Evolutionary conservation across 441 rosid species (phyloP).

Genomic region (Dalechampia spathulata): DNA sequence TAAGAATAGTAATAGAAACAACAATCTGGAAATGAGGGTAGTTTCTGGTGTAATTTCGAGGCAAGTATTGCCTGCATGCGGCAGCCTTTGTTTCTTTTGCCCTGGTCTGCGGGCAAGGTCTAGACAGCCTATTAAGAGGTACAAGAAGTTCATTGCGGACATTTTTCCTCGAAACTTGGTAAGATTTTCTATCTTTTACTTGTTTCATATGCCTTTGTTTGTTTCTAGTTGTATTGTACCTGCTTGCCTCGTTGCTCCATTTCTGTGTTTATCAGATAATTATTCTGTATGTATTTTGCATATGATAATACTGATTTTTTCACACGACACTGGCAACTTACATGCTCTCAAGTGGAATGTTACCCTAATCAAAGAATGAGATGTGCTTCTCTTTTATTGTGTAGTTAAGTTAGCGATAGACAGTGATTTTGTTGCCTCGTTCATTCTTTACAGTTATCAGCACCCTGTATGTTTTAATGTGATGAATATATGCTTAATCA

Average conservation of each 20-base stretch:
- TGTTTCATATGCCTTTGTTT: no score
- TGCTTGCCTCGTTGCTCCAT: no score
- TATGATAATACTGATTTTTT: no score
- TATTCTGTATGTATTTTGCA: no score
- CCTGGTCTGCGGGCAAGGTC: slow-evolving; percentile 89
- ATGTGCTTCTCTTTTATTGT: background rate
- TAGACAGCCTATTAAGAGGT: slow-evolving; percentile 97
- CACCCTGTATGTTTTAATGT: background rate
- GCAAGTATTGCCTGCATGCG: slow-evolving; percentile 88
- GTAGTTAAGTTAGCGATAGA: background rate
- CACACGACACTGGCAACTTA: no score
- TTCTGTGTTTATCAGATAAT: no score
- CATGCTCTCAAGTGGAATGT: background rate
- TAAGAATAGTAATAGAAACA: background rate
- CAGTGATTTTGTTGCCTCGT: background rate
- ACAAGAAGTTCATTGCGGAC: slow-evolving; percentile 88
- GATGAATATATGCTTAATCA: background rate
- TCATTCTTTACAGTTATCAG: background rate
- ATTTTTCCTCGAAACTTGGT: slow-evolving; percentile 89
- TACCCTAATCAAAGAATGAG: background rate
- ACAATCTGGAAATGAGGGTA: slow-evolving; percentile 39
- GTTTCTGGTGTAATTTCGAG: slow-evolving; percentile 76
- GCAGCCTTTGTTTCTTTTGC: slow-evolving; percentile 84
- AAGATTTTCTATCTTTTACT: slow-evolving; percentile 4
- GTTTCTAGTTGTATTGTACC: no score